Base-by-base conservation (phyloP, 768 basidiomycete genomes). In the Leccinum imitatum region DNA sequence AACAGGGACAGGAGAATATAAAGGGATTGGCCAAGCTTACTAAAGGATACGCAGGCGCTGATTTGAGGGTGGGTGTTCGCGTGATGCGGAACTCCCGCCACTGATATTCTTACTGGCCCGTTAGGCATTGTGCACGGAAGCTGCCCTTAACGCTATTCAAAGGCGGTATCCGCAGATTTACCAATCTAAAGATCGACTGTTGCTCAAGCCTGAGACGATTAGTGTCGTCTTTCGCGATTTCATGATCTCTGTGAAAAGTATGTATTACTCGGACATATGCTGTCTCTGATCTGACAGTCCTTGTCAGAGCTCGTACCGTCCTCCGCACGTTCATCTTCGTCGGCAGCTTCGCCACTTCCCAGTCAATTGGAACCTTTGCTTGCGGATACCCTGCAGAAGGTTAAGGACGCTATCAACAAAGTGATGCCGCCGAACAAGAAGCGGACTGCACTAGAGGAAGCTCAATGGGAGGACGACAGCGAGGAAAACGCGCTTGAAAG, bases 11-110 rank as follows among this genome's bases (percentile, higher is more conserved):
- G 41, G 79, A 75, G 63, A 78, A 82, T 57, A 71, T 81, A 51
- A 80, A 80, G 63, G 91, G 90, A 7, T 74, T 99, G 54, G 92
- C 95, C 1, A 87, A 86, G 73, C 75, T 95, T 58, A 98, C 96
- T 8, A 98, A 98, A 73, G 97, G 97, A 0, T 99, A 98, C 73
- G 97, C 93, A 25, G 97, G 97, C 63, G 97, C 97, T 39, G 97
- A 99, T 80, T 73, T 99, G 58, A 79, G 97, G 75, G 96, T 96
- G 65, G 63, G 90, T 65, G 21, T 17, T 11, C 13, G 54, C 14
- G 1, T 46, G 31, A 17, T 23, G 52, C 10, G 53, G 47, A 27
- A 27, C 41, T 30, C 53, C 47, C 41, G 30, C 11, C 47, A 19
- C 30, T 65, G 59, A 60, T 53, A 37, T 14, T n/a, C 15, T 46